Evolutionary conservation across 2,329 filamentous ascomycete species (phyloP), one percentile per base, ranked within the genome.

Genomic region (Neopestalotiopsis sp.): DNA sequence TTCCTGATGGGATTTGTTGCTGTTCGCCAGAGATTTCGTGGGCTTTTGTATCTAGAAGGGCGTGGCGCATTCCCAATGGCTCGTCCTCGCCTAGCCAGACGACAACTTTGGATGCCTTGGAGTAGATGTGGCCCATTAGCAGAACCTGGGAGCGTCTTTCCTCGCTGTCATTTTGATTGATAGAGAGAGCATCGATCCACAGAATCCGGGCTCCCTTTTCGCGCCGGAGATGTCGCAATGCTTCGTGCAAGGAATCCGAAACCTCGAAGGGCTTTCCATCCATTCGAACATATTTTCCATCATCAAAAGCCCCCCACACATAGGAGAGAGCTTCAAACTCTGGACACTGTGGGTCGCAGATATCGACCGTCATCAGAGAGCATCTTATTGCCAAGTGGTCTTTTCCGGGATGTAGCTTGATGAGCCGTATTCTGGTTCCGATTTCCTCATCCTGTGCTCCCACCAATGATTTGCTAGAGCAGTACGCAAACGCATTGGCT

Each of bases 121-220:
- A 30, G 28, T 65, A 65, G 20, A 65, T 65, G 24, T 49, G n/a
- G 5, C 34, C 38, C 62, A 65, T 65, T 20, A 49, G 9, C 17
- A 56, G 62, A 65, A 65, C 62, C 28, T 56, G 62, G 4, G 13
- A n/a, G 42, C 42, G 13, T 30, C 45, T 49, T 42, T 65, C 62
- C n/a, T 49, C 20, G n/a, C 9, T n/a, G 32, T 52, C 42, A 4
- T 14, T 28, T 30, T 65, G 62, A 14, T 65, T 52, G 24, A 65
- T 65, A 4, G 34, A 65, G 10, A 65, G 17, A 34, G 62, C 62
- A 65, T 65, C 62, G 3, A 56, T 34, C 62, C 62, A 65, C 20
- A 65, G 7, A 5, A 42, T 24, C 28, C 60, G 60, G 13, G 45
- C 14, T 20, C n/a, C 45, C 17, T n/a, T 52, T 52, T 52, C 45